phyloP scores from a whole-genome alignment of 2,329 filamentous ascomycete species.

The Mollisiaceae sp. region DNA sequence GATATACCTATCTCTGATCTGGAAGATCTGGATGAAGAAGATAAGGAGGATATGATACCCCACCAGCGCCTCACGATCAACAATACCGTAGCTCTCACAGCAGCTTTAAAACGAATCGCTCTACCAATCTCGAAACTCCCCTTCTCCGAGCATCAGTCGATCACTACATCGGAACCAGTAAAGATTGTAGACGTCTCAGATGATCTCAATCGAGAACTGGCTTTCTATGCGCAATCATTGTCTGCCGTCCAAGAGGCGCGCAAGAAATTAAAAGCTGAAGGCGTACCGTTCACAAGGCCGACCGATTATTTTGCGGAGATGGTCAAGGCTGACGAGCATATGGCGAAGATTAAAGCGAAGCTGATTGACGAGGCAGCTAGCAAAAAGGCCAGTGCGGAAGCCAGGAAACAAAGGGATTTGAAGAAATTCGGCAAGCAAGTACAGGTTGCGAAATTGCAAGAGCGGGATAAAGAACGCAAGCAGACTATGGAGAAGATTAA shows the following conservation, averaged over 20 bases:
- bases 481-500: constrained; percentile 96
- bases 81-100: constrained; percentile 85
- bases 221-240: constrained; percentile 90
- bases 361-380: constrained; percentile 87
- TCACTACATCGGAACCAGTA: constrained; percentile 71
- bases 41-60: constrained; percentile 84
- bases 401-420: constrained; percentile 87
- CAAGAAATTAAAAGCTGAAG: constrained; percentile 77
- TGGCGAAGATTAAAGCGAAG: constrained; percentile 95
- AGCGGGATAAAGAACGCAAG: constrained; percentile 89
- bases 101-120: constrained; percentile 79
- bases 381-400: constrained; percentile 92
- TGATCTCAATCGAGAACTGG: constrained; percentile 88
- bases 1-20: constrained; percentile 91
- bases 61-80: constrained; percentile 96
- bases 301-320: constrained; percentile 98
- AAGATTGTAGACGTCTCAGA: constrained; percentile 85
- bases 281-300: constrained; percentile 84
- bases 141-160: constrained; percentile 82
- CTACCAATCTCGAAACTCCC: constrained; percentile 71
- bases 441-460: constrained; percentile 93
- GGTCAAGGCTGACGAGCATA: constrained; percentile 98
- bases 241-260: constrained; percentile 78
- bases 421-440: constrained; percentile 99
- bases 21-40: constrained; percentile 76